Evolutionary conservation across 2,329 filamentous ascomycete genomes (phyloP), one percentile per base, ranked within the genome.

Genomic region (Orbilia blumenaviensis): DNA sequence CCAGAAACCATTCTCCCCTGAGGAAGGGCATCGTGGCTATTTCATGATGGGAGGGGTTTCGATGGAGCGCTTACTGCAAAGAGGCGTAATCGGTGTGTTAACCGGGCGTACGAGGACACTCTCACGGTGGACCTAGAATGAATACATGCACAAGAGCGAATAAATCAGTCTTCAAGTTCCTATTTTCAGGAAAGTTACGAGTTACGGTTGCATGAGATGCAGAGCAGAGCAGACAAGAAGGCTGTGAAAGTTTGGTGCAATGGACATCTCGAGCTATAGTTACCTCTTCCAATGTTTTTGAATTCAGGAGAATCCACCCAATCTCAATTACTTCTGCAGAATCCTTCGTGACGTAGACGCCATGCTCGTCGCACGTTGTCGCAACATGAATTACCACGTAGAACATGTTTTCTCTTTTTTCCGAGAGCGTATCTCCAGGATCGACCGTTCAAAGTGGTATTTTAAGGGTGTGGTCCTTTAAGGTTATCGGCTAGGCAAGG

Each of bases 321-420:
- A 99, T 88, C 88, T 99, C 95, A 84, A 99, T 99, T 80, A 99
- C 95, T 86, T 99, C 95, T 78, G 95, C 95, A 74, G 95, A 98
- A 85, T 99, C 95, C 85, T 98, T 98, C 76, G 95, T 99, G 74
- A 99, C 95, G 84, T 99, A 99, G 79, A 99, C 95, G 78, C 95
- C 95, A 85, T 99, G 95, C 84, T 99, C 95, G 84, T 99, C 95
- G 85, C 95, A 99, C 80, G 95, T 99, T 36, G 95, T 99, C 78
- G 95, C 95, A 82, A 98, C 94, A 84, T 99, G 95, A 83, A 98
- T 97, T 82, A 99, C 92, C 79, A 97, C 91, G 85, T 97, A 99
- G 84, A 94, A 95, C 84, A 97, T 89, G 85, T 91, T 91, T 80
- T 90, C 23, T 23, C 87, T 80, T 89, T 87, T 80, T 89, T 88